Conservation (phyloP, 306 rosid species). For the Cucurbita maxima region DNA sequence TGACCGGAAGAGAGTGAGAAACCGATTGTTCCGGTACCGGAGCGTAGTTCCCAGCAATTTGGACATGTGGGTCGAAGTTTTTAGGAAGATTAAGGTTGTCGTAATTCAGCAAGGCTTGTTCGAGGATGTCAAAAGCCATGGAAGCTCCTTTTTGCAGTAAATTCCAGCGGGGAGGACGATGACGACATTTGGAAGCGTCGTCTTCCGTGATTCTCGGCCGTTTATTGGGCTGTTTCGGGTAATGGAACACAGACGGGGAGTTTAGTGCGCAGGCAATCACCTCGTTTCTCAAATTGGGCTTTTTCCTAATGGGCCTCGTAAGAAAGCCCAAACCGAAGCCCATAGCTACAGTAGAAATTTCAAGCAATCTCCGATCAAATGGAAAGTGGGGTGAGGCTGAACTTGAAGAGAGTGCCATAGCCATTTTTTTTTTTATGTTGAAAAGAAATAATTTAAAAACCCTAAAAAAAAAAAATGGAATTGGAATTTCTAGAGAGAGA, state of each 20-base stretch:
- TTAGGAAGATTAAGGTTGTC: not conserved
- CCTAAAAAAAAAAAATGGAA: not conserved
- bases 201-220: not conserved
- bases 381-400: not conserved
- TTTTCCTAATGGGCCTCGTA: not conserved
- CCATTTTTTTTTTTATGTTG: not conserved
- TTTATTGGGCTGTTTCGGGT: not conserved
- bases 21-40: slow-evolving; percentile 2
- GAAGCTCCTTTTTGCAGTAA: not conserved
- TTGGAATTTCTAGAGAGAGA: not conserved
- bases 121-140: not conserved
- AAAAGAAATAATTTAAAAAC: not conserved
- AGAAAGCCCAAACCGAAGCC: not conserved
- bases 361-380: not conserved
- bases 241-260: not conserved
- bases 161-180: not conserved
- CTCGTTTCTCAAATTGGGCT: not conserved
- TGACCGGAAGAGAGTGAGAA: not conserved
- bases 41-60: slow-evolving; percentile 2
- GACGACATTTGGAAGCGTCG: not conserved
- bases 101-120: not conserved
- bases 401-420: not conserved
- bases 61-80: not conserved
- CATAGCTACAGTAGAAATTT: not conserved
- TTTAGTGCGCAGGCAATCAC: not conserved